phyloP scores from a whole-genome alignment of 2,329 filamentous ascomycete genomes.

The Xenosphaeropsis pyriputrescens region DNA sequence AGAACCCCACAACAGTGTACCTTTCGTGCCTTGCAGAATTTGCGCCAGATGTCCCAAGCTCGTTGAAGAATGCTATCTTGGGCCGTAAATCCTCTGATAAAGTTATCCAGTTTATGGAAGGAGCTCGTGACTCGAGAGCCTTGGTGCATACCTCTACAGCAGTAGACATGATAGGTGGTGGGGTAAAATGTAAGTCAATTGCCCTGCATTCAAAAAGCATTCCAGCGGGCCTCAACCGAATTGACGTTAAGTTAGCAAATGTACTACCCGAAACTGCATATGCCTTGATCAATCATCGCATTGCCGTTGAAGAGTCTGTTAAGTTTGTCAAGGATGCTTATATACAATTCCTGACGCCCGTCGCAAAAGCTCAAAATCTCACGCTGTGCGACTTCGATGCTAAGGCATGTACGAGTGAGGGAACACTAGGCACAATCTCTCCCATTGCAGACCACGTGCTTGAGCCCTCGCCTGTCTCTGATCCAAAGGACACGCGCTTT shows the following conservation, averaged over 20 bases:
- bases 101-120: no score
- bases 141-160: constrained; percentile 42
- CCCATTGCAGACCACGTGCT: constrained; percentile 14
- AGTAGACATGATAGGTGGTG: constrained; percentile 35
- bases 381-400: constrained; percentile 9
- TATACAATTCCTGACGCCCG: constrained; percentile 24
- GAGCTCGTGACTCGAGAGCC: constrained; percentile 19
- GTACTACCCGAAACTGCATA: constrained; percentile 38
- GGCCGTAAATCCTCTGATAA: no score
- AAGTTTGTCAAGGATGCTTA: constrained; percentile 3
- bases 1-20: constrained; percentile 5
- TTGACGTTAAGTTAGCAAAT: constrained; percentile 20
- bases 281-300: constrained; percentile 38
- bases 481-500: constrained; percentile 13
- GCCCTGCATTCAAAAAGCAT: no score
- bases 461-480: constrained; percentile 21
- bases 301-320: constrained; percentile 15
- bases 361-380: constrained; percentile 32
- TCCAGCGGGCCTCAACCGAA: no score
- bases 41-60: no score
- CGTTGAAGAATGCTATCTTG: no score
- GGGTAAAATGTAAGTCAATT: constrained; percentile 27
- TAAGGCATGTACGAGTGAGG: constrained; percentile 25
- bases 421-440: constrained; percentile 14
- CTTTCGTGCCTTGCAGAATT: constrained; percentile 5